Percentiles rank a stretch among this genome's conserved stretches.
phyloP scores from a whole-genome alignment of 441 rosid genomes.

The Populus trichocarpa region DNA sequence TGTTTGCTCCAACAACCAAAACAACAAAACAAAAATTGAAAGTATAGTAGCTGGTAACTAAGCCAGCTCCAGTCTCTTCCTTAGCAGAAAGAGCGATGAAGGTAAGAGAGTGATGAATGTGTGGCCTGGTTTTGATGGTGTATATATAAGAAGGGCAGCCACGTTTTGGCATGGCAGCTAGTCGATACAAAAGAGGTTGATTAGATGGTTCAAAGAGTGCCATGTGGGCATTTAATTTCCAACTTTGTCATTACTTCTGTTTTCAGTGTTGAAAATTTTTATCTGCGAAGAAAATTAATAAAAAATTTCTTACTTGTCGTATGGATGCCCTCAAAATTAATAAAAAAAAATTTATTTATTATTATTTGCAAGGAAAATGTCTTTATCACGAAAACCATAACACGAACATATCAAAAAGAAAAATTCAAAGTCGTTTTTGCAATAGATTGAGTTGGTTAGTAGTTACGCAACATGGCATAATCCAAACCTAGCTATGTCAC shows the following conservation, averaged over 20 bases:
- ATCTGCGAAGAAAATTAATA: no score
- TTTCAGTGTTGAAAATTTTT: not conserved
- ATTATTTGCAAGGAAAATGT: no score
- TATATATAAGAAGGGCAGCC: constrained; percentile 27
- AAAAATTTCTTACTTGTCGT: no score
- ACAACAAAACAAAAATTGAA: not conserved
- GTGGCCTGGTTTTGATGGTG: not conserved
- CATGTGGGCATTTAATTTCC: constrained; percentile 12
- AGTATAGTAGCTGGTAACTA: not conserved
- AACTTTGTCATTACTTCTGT: not conserved
- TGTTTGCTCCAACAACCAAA: not conserved
- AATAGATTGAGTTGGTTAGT: no score
- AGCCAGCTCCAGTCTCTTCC: not conserved
- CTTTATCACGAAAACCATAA: no score
- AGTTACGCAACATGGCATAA: no score
- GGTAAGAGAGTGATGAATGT: not conserved
- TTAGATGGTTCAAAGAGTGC: constrained; percentile 30
- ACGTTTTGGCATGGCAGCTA: constrained; percentile 8
- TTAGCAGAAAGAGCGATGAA: not conserved
- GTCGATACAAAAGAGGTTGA: not conserved
- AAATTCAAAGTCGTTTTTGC: no score
- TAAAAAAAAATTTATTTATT: no score
- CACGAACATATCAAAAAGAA: no score
- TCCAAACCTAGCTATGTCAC: no score
- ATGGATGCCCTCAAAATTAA: no score